Evolutionary conservation across 1,284 basidiomycete genomes (phyloP), one percentile per base, ranked within the genome.

Genomic region (Coniophora puteana): DNA sequence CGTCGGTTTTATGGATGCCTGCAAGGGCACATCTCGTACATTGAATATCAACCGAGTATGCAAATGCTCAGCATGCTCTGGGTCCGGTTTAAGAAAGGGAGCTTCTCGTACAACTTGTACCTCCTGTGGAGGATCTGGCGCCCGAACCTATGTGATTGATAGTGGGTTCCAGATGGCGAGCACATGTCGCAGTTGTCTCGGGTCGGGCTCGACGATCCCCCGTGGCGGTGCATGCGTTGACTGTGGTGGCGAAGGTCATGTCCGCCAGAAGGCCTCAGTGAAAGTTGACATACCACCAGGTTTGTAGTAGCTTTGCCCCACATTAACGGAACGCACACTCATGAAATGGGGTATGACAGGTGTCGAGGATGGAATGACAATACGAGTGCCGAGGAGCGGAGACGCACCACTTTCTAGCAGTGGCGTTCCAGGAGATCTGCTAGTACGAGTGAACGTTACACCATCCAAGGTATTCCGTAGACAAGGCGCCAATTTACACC

Each of bases 101-200:
- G 83, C 89, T 34, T 89, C 94, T 66, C 80, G 89, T 55, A 74
- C 78, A 40, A 81, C 82, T 17, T 99, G 96, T 65, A 60, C 70
- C 33, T 67, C 83, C 30, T 99, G 96, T 66, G 76, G 82, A 39
- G 96, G 96, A 34, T 80, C 87, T 10, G 96, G 96, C 20, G 84
- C 87, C 32, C 79, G 85, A 59, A 92, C 93, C 11, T 98, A 91
- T 66, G 86, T 94, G 41, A 83, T 99, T 54, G 86, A 93, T 62
- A 84, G 78, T 60, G 96, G 96, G 13, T 99, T 99, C 80, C 90
- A 94, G 61, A 96, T 99, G 93, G 86, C 93, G 10, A 90, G 84
- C 51, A 94, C 93, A 18, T 99, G 96, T 65, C 73, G 74, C 39
- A 65, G 77, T 18, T 99, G 96, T 65, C 71, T 78, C 18, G 96